Conservation (phyloP, 306 rosid species). For the Benincasa hispida region DNA sequence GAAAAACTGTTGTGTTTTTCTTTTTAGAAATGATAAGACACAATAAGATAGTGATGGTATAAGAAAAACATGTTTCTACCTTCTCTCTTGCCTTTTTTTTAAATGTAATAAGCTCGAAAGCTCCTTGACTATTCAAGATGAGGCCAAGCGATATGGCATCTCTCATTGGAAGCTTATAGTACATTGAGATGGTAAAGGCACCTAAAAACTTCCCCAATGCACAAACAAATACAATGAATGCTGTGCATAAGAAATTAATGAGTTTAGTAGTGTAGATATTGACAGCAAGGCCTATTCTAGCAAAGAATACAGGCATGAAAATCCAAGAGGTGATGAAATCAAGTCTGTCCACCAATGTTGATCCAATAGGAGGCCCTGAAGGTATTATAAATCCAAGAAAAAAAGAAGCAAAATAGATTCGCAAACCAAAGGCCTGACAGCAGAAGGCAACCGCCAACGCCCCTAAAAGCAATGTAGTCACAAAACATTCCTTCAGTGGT, state of each 20-base stretch:
- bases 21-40: neutral
- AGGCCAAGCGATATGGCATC: conserved; percentile 26
- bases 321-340: conserved; percentile 16
- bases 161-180: conserved; percentile 9
- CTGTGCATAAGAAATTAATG: neutral
- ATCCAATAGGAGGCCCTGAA: conserved; percentile 19
- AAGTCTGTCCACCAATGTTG: conserved; percentile 17
- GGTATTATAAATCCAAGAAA: conserved; percentile 24
- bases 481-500: conserved; percentile 9
- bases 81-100: neutral
- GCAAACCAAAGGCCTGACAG: conserved; percentile 15
- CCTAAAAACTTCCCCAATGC: conserved; percentile 20
- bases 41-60: too few species aligned
- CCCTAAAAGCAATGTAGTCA: conserved; percentile 3
- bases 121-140: conserved; percentile 22
- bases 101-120: conserved; percentile 18
- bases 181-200: conserved; percentile 3
- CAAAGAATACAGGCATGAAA: conserved; percentile 23
- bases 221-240: conserved; percentile 2
- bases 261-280: neutral
- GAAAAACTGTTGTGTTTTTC: too few species aligned
- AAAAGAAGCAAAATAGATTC: conserved; percentile 17
- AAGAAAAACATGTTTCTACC: too few species aligned
- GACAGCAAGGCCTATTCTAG: conserved; percentile 11
- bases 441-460: conserved; percentile 17